Evolutionary conservation across 768 basidiomycete species (phyloP).

Genomic region (Kwoniella bestiolae): DNA sequence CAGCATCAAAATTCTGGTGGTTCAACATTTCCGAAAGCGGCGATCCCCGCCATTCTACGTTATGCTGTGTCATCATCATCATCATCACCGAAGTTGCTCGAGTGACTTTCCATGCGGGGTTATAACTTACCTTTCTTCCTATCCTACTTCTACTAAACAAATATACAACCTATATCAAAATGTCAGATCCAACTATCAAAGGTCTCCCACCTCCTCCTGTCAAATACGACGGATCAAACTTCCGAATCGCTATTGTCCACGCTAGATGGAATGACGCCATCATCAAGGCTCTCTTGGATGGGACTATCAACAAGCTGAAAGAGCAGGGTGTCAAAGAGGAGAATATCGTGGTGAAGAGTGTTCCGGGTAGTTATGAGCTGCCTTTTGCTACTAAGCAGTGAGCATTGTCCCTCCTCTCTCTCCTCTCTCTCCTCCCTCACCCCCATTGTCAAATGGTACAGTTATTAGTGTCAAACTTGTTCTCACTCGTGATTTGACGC

Average conservation of each 20-base stretch:
- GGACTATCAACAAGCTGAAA: constrained; percentile 77
- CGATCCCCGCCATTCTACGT: background rate
- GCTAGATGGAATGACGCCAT: constrained; percentile 92
- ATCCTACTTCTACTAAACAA: no score
- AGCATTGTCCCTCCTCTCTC: constrained; percentile 45
- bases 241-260: constrained; percentile 90
- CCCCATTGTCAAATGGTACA: background rate
- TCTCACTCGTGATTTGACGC: no score
- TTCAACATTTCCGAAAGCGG: background rate
- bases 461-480: no score
- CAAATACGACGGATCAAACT: constrained; percentile 74
- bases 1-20: background rate
- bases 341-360: constrained; percentile 88
- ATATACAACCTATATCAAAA: no score
- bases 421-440: background rate
- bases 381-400: constrained; percentile 83
- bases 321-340: constrained; percentile 81
- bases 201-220: constrained; percentile 68
- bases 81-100: background rate
- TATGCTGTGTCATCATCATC: background rate
- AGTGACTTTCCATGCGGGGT: background rate
- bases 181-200: constrained; percentile 69
- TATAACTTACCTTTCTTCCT: no score
- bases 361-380: constrained; percentile 94
- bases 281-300: constrained; percentile 81